Evolutionary conservation across 208 protist species (phyloP).

Genomic region (Trypanosoma cruzi): DNA sequence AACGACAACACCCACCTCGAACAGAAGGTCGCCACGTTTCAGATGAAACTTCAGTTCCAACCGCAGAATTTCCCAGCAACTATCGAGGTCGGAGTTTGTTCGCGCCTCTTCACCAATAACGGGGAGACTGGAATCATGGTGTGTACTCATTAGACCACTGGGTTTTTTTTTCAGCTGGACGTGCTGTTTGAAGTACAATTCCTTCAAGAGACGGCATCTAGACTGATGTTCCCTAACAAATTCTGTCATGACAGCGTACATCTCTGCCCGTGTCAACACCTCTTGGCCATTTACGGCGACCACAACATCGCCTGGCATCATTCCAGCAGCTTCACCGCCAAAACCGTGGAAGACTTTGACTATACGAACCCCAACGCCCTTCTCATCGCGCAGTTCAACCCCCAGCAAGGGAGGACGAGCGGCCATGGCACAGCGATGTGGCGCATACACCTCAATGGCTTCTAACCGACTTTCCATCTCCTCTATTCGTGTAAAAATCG

Average conservation of each 20-base stretch:
- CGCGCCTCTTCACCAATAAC: neutral
- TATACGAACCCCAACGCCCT: constrained; percentile 42
- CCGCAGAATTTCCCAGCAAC: constrained; percentile 8
- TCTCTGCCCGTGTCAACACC: constrained; percentile 47
- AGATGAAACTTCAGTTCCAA: constrained; percentile 26
- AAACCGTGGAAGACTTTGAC: constrained; percentile 50
- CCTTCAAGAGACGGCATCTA: constrained; percentile 39
- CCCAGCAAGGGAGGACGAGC: constrained; percentile 56
- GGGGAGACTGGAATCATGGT: neutral
- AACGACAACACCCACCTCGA: constrained; percentile 8
- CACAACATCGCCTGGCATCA: constrained; percentile 53
- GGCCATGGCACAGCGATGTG: constrained; percentile 49
- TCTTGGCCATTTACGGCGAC: constrained; percentile 43
- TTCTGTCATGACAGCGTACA: constrained; percentile 57
- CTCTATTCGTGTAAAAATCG: constrained; percentile 14
- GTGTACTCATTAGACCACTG: neutral
- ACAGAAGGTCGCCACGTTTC: constrained; percentile 22
- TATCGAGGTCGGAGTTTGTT: neutral
- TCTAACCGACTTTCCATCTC: constrained; percentile 42
- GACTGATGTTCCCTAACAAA: constrained; percentile 44
- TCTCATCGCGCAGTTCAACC: constrained; percentile 56
- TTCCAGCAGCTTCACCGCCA: constrained; percentile 42
- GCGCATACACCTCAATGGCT: constrained; percentile 67
- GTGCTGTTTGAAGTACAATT: constrained; percentile 29
- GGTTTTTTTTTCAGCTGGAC: neutral